phyloP scores from a whole-genome alignment of 1,284 basidiomycete species.

The Malassezia sp. region DNA sequence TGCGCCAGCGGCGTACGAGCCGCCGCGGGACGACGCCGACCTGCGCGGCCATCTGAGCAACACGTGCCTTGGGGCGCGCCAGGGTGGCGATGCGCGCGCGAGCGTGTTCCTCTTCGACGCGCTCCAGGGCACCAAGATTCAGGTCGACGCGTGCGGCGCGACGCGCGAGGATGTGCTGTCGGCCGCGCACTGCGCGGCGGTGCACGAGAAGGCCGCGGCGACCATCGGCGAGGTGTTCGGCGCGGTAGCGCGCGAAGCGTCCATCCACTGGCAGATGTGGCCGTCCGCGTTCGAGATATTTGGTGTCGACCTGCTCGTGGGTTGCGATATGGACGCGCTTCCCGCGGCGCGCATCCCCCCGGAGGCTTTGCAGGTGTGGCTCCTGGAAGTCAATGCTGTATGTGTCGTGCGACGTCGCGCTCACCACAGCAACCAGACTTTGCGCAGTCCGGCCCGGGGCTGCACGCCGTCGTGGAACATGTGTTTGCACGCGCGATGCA shows the following conservation, averaged over 20 bases:
- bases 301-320: conserved; percentile 78
- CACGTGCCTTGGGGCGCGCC: conserved; percentile 57
- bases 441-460: conserved; percentile 73
- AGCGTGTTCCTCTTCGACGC: neutral
- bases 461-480: conserved; percentile 67
- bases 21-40: conserved; percentile 48
- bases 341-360: neutral
- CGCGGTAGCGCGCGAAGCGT: conserved; percentile 65
- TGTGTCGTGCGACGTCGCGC: conserved; percentile 4
- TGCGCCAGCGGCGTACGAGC: conserved; percentile 44
- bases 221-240: conserved; percentile 69
- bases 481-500: conserved; percentile 54
- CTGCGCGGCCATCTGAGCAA: conserved; percentile 82
- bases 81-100: conserved; percentile 52
- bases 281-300: conserved; percentile 92
- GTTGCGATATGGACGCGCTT: too few species aligned
- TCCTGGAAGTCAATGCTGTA: conserved; percentile 76
- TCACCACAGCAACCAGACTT: conserved; percentile 67
- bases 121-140: neutral
- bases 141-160: too few species aligned
- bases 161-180: too few species aligned
- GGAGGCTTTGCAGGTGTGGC: conserved; percentile 55
- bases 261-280: conserved; percentile 72
- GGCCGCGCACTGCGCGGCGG: conserved; percentile 48
- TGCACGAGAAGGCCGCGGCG: conserved; percentile 17